These are phyloP conservation scores for Ganoderma leucocontextum DNA, from an alignment of 1,284 basidiomycete genomes.

Conservation along the genomic window DNA sequence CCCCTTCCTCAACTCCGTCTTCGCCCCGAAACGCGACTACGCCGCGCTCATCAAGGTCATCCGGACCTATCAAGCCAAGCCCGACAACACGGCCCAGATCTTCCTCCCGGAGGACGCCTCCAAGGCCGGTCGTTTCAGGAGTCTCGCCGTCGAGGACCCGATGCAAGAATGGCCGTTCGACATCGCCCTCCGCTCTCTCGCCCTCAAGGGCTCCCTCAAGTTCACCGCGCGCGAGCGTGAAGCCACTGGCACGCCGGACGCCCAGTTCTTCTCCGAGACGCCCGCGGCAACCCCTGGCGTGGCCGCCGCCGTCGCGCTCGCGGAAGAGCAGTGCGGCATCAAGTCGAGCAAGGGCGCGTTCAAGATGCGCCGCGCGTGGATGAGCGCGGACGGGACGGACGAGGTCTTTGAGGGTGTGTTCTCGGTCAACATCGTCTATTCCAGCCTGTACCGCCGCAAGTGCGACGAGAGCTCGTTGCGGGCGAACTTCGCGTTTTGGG, in stretches of 20 bases:
- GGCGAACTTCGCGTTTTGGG: background rate
- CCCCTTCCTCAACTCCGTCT: slow-evolving; percentile 1
- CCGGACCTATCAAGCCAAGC: background rate
- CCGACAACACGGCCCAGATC: slow-evolving; percentile 1
- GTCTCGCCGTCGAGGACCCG: background rate
- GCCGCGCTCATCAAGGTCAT: background rate
- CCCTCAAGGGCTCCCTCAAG: background rate
- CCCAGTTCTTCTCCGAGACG: background rate
- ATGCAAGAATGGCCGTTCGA: background rate
- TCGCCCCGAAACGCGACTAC: background rate
- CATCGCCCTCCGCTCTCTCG: background rate
- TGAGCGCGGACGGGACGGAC: background rate
- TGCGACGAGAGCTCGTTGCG: background rate
- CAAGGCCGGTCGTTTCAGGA: background rate
- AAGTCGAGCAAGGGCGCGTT: background rate
- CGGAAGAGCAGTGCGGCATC: background rate
- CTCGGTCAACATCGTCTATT: background rate
- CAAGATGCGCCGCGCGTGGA: slow-evolving; percentile 5
- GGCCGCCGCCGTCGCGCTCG: background rate
- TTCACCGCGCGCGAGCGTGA: background rate
- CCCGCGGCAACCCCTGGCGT: background rate
- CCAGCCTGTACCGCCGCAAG: background rate
- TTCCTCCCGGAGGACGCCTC: background rate
- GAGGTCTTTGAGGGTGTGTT: background rate
- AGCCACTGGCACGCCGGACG: background rate